Evolutionary conservation across 148 eudicot genomes (phyloP).

Genomic region (Fagopyrum homotropicum): DNA sequence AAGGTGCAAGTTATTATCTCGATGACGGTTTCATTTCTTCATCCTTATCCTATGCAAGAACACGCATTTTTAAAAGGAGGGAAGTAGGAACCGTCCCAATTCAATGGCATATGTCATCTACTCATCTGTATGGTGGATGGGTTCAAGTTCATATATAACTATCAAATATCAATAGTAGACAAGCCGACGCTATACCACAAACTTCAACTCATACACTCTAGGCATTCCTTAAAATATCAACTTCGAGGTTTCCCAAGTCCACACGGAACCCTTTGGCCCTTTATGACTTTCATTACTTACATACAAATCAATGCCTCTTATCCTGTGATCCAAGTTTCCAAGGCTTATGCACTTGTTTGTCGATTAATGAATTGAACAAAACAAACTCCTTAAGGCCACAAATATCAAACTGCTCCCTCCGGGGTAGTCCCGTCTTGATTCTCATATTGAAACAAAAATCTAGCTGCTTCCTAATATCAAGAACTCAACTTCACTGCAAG

Average conservation of each 20-base stretch:
- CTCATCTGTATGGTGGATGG: neutral
- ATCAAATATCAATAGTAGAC: neutral
- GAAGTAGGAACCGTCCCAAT: slow-evolving; percentile 1
- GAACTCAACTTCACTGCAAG: neutral
- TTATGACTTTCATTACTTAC: neutral
- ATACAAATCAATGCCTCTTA: neutral
- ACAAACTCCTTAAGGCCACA: neutral
- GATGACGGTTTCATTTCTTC: neutral
- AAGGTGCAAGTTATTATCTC: neutral
- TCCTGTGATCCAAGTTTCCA: neutral
- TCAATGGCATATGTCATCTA: slow-evolving; percentile 7
- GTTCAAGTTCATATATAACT: neutral
- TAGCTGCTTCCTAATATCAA: neutral
- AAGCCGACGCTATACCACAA: neutral
- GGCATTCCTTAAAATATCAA: neutral
- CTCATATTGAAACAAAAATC: neutral
- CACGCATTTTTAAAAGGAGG: neutral
- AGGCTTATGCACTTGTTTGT: neutral
- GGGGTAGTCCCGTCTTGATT: too few species aligned
- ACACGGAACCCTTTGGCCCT: neutral
- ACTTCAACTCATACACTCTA: neutral
- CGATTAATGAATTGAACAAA: neutral
- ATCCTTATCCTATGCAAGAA: neutral
- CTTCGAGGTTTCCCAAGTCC: neutral
- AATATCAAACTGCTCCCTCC: neutral